Evolutionary conservation across 805 yeast genomes (phyloP).

Genomic region (Candida dajiaensis): DNA sequence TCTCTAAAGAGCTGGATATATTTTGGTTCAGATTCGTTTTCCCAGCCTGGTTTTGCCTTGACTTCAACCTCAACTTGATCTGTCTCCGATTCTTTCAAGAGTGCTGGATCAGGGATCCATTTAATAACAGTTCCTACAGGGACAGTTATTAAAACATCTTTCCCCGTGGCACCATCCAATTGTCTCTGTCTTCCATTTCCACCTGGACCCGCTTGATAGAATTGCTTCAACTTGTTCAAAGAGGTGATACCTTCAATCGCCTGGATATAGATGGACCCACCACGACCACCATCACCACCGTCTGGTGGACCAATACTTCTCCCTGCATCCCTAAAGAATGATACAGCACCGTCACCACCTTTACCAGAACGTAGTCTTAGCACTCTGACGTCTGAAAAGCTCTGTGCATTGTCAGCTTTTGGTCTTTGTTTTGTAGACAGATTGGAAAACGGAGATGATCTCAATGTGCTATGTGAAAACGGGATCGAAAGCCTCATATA

Average conservation of each 20-base stretch:
- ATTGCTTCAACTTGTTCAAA: slow-evolving; percentile 59
- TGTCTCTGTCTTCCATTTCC: slow-evolving; percentile 66
- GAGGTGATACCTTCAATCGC: slow-evolving; percentile 71
- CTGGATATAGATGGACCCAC: slow-evolving; percentile 81
- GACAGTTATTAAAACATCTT: slow-evolving; percentile 72
- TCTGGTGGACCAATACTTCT: slow-evolving; percentile 89
- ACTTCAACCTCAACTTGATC: slow-evolving; percentile 28
- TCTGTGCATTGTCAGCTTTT: slow-evolving; percentile 34
- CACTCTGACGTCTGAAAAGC: slow-evolving; percentile 61
- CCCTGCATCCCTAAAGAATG: slow-evolving; percentile 84
- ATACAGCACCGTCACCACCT: slow-evolving; percentile 86
- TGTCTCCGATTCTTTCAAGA: slow-evolving; percentile 24
- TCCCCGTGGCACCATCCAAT: slow-evolving; percentile 81
- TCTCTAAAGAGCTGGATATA: slow-evolving; percentile 59
- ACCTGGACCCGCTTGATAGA: slow-evolving; percentile 72
- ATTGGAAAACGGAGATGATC: slow-evolving; percentile 34
- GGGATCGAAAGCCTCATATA: slow-evolving; percentile 12
- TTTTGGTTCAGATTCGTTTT: slow-evolving; percentile 29
- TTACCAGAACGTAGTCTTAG: slow-evolving; percentile 66
- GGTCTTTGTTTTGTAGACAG: slow-evolving; percentile 34
- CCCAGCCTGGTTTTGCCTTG: slow-evolving; percentile 24
- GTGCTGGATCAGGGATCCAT: slow-evolving; percentile 76
- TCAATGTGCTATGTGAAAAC: slow-evolving; percentile 6
- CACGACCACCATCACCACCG: slow-evolving; percentile 98
- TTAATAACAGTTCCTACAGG: slow-evolving; percentile 87